A percentile compares a stretch with the other conserved stretches of the same genome.
phyloP scores from a whole-genome alignment of 495 filamentous ascomycete species.

The Cercophora newfieldiana region DNA sequence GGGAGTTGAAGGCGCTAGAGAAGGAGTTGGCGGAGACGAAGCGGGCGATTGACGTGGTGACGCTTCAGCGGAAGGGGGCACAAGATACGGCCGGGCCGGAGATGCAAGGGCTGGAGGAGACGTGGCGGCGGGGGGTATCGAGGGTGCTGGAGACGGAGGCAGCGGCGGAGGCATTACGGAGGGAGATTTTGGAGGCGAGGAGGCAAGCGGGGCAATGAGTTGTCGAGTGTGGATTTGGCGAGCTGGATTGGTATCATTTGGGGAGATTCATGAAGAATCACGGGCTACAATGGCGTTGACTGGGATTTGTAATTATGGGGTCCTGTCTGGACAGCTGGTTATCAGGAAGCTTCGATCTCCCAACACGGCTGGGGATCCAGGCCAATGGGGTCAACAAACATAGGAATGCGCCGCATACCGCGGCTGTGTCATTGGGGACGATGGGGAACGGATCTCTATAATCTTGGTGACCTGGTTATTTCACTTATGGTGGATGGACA shows the following conservation, averaged over 20 bases:
- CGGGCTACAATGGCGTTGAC: no score
- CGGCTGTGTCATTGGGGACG: no score
- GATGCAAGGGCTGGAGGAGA: conserved; percentile 66
- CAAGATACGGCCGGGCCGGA: conserved; percentile 72
- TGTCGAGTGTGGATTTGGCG: background rate
- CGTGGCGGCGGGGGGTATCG: conserved; percentile 72
- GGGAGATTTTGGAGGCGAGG: conserved; percentile 39
- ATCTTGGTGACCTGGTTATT: background rate
- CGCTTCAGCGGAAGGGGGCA: conserved; percentile 64
- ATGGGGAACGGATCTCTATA: no score
- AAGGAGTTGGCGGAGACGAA: conserved; percentile 68
- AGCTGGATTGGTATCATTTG: background rate
- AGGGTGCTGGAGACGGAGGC: conserved; percentile 72
- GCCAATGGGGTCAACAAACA: no score
- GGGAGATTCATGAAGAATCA: background rate
- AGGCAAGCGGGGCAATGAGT: conserved; percentile 16
- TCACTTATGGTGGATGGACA: background rate
- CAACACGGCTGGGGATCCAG: no score
- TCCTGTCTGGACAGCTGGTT: no score
- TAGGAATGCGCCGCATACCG: no score
- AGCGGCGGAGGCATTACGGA: conserved; percentile 67
- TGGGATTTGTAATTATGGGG: no score
- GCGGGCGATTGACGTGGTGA: conserved; percentile 66
- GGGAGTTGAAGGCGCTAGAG: conserved; percentile 70
- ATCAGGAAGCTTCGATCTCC: no score